Base-by-base conservation (phyloP, 768 basidiomycete species). In the Termitomyces sp. region DNA sequence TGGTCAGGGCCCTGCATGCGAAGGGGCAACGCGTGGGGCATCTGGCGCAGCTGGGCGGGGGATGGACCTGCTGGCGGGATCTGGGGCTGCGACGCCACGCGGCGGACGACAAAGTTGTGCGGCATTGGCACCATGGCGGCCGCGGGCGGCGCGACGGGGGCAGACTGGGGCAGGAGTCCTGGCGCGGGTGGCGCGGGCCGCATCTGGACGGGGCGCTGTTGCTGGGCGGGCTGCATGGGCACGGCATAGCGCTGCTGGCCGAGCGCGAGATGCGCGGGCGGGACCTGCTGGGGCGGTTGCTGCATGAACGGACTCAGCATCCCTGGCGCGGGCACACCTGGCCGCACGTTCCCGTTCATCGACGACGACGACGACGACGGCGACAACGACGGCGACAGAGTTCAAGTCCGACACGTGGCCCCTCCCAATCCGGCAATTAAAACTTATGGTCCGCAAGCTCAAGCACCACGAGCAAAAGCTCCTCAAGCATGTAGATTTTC, bases 391-490 rank as follows among this genome's bases (percentile, higher is more conserved):
- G 18, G 20, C 36, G 14, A 36, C 36, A 9, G 9, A 4, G n/a
- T 41, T n/a, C n/a, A 41, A 41, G 1, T 10, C 7, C 1, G 39
- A 7, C 39, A 41, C 39, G 39, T 41, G 39, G 39, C 7, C 39
- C 0, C 2, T 36, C 16, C 14, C 14, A 37, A 37, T 7, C 5
- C 5, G 16, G 16, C 6, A 18, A 18, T 9, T 18, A 2, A 14
- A 1, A 5, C 39, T 1, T 14, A 34, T 37, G 44, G 36, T 59
- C 29, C 41, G 46, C 27, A 36, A 96, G 74, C 83, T 98, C 71
- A 98, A 96, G 77, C 83, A 92, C 70, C 97, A 99, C 74, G 96
- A 99, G 72, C 87, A 94, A 71, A 95, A 89, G 67, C 81, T 97
- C 34, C 83, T 95, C 70, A 94, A 92, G 71, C 94, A 97, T 75